These are phyloP conservation scores for Xylaria acuta DNA, from an alignment of 495 filamentous ascomycete genomes.

Conservation along the genomic window DNA sequence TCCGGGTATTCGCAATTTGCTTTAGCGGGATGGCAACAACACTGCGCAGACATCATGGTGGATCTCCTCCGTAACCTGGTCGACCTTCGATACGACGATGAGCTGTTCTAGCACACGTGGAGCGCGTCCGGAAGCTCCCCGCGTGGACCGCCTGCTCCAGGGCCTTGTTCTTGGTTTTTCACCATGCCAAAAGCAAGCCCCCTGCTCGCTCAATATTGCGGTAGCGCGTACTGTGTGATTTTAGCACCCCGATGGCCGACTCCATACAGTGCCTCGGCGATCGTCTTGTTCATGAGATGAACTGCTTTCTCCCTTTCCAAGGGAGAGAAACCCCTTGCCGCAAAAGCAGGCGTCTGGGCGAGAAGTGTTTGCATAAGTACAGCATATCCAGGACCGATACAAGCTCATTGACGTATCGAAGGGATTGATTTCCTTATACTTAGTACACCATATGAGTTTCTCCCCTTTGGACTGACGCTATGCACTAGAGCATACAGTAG, in stretches of 20 bases:
- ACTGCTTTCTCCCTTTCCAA: slow-evolving; percentile 1
- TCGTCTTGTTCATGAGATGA: slow-evolving; percentile 5
- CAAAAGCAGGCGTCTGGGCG: slow-evolving; percentile 1
- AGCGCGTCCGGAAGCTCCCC: slow-evolving; percentile 28
- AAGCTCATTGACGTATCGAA: neutral
- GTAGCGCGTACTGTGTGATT: slow-evolving; percentile 14
- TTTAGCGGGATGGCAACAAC: slow-evolving; percentile 6
- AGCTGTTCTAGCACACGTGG: slow-evolving; percentile 29
- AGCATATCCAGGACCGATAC: neutral
- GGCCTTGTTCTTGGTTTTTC: slow-evolving; percentile 19
- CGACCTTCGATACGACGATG: slow-evolving; percentile 22
- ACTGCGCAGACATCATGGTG: slow-evolving; percentile 14
- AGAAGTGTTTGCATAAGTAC: neutral
- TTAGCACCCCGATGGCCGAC: neutral
- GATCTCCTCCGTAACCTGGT: neutral
- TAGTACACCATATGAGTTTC: neutral
- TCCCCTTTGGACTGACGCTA: neutral
- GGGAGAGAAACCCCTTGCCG: neutral
- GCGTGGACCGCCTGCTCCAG: slow-evolving; percentile 12
- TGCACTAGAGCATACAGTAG: slow-evolving; percentile 9
- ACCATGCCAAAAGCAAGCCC: slow-evolving; percentile 20
- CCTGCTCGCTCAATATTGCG: neutral
- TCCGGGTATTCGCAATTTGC: slow-evolving; percentile 17
- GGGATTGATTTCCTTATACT: no score
- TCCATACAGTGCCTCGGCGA: slow-evolving; percentile 12